These are phyloP conservation scores for Parachaetomium inaequale DNA, from an alignment of 495 filamentous ascomycete species.

Conservation along the genomic window DNA sequence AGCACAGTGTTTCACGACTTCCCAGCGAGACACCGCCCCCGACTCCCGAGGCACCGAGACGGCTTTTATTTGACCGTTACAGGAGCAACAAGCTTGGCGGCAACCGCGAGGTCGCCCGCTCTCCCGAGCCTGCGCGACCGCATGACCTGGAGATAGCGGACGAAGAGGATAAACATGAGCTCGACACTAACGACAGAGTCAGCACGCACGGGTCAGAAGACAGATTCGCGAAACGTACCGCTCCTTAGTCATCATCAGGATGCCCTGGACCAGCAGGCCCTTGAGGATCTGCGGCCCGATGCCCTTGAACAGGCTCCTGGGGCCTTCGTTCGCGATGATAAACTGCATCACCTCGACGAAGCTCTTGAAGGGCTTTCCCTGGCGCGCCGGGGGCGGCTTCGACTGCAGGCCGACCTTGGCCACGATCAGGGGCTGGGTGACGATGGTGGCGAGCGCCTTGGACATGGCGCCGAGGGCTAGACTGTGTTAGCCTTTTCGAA, in stretches of 20 bases:
- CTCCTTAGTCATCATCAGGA: conserved; percentile 99
- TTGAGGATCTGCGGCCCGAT: conserved; percentile 93
- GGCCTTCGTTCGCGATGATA: conserved; percentile 84
- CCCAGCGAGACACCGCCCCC: background rate
- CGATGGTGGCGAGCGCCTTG: conserved; percentile 87
- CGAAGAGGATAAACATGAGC: conserved; percentile 80
- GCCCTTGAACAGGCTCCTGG: conserved; percentile 84
- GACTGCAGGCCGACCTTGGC: conserved; percentile 97
- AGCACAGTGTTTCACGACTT: background rate
- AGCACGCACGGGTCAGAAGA: conserved; percentile 14
- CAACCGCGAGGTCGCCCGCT: conserved; percentile 55
- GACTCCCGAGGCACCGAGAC: background rate
- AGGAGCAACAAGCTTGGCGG: conserved; percentile 47
- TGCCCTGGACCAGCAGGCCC: conserved; percentile 87
- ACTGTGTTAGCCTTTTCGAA: conserved; percentile 1
- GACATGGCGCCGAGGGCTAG: conserved; percentile 88
- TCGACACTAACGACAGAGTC: conserved; percentile 63
- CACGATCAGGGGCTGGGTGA: conserved; percentile 93
- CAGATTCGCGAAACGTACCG: conserved; percentile 53
- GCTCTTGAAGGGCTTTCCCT: conserved; percentile 91
- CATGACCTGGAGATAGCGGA: conserved; percentile 71
- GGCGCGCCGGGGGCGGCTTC: conserved; percentile 73
- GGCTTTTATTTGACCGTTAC: conserved; percentile 42
- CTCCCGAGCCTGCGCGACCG: conserved; percentile 67
- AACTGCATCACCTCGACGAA: conserved; percentile 94